phyloP scores from a whole-genome alignment of 192 early-diverging fungal genomes.

The Entophlyctis helioformis region DNA sequence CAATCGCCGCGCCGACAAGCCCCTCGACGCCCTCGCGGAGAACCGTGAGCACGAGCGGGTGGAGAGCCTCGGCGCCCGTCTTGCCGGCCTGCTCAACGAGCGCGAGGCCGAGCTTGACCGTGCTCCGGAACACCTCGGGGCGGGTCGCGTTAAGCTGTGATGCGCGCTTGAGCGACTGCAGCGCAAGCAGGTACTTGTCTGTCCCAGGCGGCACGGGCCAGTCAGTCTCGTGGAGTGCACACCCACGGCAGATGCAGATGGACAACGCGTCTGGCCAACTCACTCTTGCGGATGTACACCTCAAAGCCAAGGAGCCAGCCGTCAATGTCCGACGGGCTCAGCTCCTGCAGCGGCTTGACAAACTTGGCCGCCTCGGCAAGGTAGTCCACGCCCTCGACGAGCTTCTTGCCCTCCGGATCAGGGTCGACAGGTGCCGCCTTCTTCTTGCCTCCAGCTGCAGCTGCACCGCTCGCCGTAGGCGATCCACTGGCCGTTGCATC shows the following conservation, averaged over 20 bases:
- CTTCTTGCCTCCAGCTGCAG: constrained; percentile 31
- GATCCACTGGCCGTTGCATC: constrained; percentile 5
- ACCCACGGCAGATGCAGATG: not conserved
- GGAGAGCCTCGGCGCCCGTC: no score
- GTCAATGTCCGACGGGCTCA: constrained; percentile 42
- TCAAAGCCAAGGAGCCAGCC: constrained; percentile 49
- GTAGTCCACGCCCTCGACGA: constrained; percentile 49
- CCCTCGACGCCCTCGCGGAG: no score
- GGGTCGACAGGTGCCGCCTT: constrained; percentile 40
- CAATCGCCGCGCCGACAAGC: no score
- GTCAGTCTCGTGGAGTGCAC: not conserved
- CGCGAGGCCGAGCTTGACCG: no score
- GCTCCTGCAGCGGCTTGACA: constrained; percentile 53
- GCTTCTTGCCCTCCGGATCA: constrained; percentile 62
- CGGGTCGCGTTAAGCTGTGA: no score
- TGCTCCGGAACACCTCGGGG: no score
- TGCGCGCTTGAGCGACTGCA: constrained; percentile 45
- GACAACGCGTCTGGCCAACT: not conserved
- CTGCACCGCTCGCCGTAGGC: constrained; percentile 26
- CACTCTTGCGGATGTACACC: constrained; percentile 57
- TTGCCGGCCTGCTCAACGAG: no score
- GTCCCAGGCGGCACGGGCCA: not conserved
- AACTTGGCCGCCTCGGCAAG: constrained; percentile 68
- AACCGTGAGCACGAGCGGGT: no score
- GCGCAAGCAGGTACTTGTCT: constrained; percentile 59